phyloP scores from a whole-genome alignment of 73 alveolate genomes.

The Stentor coeruleus region DNA sequence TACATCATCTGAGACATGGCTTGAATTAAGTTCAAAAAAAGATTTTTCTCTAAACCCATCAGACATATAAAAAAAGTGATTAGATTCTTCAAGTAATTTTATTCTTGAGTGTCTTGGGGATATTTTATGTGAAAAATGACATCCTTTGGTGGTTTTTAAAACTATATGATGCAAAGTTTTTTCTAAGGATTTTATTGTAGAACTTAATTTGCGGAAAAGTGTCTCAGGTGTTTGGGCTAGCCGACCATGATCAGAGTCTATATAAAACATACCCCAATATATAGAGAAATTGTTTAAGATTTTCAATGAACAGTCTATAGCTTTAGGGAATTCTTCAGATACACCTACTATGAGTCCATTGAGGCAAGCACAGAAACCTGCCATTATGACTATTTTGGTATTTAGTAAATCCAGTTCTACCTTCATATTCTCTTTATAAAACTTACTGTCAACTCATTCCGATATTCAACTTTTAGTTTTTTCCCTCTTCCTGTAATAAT shows the following conservation, averaged over 20 bases:
- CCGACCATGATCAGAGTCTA: conserved; percentile 1
- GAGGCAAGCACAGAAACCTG: background rate
- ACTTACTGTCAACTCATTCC: background rate
- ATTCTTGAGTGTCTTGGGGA: background rate
- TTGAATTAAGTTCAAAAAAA: too few species aligned
- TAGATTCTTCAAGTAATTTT: background rate
- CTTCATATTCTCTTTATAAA: background rate
- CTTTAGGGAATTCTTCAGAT: background rate
- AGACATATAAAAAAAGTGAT: too few species aligned
- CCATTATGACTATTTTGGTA: background rate
- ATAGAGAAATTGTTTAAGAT: background rate
- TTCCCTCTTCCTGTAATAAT: background rate
- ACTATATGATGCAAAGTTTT: background rate
- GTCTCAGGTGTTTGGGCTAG: background rate
- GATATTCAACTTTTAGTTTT: background rate
- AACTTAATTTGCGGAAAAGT: background rate
- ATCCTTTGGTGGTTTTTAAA: background rate
- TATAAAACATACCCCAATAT: background rate
- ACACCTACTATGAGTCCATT: background rate
- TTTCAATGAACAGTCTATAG: background rate
- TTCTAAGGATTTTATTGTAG: background rate
- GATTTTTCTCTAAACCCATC: too few species aligned
- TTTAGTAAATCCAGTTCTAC: background rate
- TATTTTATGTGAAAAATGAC: too few species aligned
- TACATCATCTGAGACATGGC: too few species aligned